phyloP scores from a whole-genome alignment of 2,329 filamentous ascomycete species.

The Monosporascus ibericus region DNA sequence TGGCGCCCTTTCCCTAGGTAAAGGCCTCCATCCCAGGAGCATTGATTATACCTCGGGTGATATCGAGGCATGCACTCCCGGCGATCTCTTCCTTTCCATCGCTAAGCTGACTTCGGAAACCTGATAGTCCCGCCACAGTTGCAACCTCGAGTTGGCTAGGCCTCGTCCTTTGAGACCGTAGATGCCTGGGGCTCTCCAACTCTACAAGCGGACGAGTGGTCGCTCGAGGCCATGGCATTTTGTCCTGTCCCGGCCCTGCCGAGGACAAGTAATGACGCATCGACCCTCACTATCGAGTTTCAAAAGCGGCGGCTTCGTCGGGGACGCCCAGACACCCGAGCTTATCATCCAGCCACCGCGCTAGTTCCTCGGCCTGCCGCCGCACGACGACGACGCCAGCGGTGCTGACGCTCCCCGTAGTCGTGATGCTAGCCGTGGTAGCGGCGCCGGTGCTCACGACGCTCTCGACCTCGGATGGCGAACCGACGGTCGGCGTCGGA shows the following conservation, averaged over 20 bases:
- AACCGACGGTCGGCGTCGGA: slow-evolving; percentile 27
- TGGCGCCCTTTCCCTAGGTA: too few species aligned
- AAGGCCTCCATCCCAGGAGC: too few species aligned
- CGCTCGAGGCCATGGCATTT: too few species aligned
- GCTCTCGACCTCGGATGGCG: slow-evolving; percentile 40
- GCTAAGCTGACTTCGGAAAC: neutral
- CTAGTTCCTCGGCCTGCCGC: slow-evolving; percentile 53
- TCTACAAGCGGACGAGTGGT: too few species aligned
- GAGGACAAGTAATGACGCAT: neutral
- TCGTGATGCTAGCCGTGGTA: slow-evolving; percentile 35
- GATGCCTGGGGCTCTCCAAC: too few species aligned
- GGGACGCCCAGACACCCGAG: slow-evolving; percentile 48
- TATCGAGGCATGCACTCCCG: neutral
- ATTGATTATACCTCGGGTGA: neutral
- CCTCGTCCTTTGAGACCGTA: too few species aligned
- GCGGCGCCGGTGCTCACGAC: slow-evolving; percentile 39
- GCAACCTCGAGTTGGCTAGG: neutral
- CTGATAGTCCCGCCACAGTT: neutral
- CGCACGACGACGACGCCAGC: slow-evolving; percentile 46
- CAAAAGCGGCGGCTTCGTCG: slow-evolving; percentile 36
- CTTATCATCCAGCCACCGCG: slow-evolving; percentile 54
- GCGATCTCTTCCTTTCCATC: neutral
- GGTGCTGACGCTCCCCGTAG: slow-evolving; percentile 29
- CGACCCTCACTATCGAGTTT: slow-evolving; percentile 14
- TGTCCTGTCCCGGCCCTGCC: too few species aligned